phyloP scores from a whole-genome alignment of 1,284 basidiomycete genomes.

The Boletus albobrunnescens region DNA sequence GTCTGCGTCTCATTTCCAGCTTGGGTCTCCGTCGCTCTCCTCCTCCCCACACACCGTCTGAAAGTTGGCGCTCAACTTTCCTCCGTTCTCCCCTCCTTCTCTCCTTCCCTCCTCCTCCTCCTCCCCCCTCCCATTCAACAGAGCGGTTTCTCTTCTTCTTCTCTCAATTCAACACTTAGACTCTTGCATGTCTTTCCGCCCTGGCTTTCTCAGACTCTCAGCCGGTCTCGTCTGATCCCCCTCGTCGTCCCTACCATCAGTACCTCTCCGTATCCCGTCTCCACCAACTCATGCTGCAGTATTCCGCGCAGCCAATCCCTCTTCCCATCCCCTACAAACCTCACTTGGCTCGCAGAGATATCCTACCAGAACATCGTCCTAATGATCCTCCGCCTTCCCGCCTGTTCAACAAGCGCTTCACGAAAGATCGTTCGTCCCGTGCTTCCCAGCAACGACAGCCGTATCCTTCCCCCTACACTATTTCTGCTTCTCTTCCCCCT shows the following conservation, averaged over 20 bases:
- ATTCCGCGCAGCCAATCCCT: slow-evolving; percentile 53
- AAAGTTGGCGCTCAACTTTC: slow-evolving; percentile 19
- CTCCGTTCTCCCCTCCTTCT: slow-evolving; percentile 15
- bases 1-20: background rate
- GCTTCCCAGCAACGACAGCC: slow-evolving; percentile 41
- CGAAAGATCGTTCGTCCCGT: slow-evolving; percentile 35
- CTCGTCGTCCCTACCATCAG: slow-evolving; percentile 21
- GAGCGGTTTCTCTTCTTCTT: slow-evolving; percentile 13
- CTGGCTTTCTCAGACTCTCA: slow-evolving; percentile 49
- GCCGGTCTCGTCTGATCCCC: slow-evolving; percentile 54
- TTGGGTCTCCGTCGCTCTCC: slow-evolving; percentile 26
- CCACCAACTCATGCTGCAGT: slow-evolving; percentile 63
- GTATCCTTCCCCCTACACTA: slow-evolving; percentile 13
- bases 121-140: background rate
- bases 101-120: slow-evolving; percentile 2
- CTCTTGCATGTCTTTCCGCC: slow-evolving; percentile 52
- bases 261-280: slow-evolving; percentile 22
- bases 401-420: slow-evolving; percentile 38
- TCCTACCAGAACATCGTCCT: slow-evolving; percentile 39
- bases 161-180: too few relatives aligned
- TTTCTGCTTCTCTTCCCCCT: slow-evolving; percentile 25
- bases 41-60: slow-evolving; percentile 26
- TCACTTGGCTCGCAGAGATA: slow-evolving; percentile 33
- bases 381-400: slow-evolving; percentile 42
- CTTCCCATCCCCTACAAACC: slow-evolving; percentile 39